Conservation (phyloP, 345 rosid species). For the Brassica cretica region DNA sequence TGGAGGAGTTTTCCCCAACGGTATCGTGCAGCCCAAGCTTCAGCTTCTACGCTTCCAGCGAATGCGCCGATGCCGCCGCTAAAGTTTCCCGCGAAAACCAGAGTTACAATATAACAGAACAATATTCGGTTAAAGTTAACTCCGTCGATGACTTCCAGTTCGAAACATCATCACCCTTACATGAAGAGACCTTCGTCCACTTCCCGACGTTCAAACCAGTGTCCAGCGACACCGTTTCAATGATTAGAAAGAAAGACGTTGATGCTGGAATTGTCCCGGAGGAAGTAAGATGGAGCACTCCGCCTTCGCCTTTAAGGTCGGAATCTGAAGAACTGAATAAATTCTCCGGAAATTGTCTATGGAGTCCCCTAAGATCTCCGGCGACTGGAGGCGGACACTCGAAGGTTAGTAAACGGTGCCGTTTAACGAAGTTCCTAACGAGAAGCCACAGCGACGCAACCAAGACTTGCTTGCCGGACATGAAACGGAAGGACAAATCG, state of each 20-base stretch:
- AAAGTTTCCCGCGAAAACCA: constrained; percentile 38
- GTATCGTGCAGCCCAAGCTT: constrained; percentile 69
- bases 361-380: constrained; percentile 23
- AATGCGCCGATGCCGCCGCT: constrained; percentile 42
- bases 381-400: background rate
- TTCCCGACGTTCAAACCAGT: constrained; percentile 31
- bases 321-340: constrained; percentile 48
- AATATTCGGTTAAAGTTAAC: background rate
- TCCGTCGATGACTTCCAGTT: constrained; percentile 69
- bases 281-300: constrained; percentile 34
- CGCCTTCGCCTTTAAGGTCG: constrained; percentile 52
- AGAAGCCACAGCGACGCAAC: constrained; percentile 36
- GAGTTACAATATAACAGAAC: background rate
- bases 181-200: constrained; percentile 2
- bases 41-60: constrained; percentile 51
- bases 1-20: constrained; percentile 37
- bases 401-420: constrained; percentile 40
- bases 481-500: constrained; percentile 9
- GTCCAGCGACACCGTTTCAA: background rate
- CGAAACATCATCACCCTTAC: constrained; percentile 29
- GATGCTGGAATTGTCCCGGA: constrained; percentile 29
- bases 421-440: constrained; percentile 13
- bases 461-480: background rate
- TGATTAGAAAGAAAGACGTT: background rate
- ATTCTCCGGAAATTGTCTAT: constrained; percentile 34